phyloP scores from a whole-genome alignment of 2,329 filamentous ascomycete genomes.

The Nemania sp. region DNA sequence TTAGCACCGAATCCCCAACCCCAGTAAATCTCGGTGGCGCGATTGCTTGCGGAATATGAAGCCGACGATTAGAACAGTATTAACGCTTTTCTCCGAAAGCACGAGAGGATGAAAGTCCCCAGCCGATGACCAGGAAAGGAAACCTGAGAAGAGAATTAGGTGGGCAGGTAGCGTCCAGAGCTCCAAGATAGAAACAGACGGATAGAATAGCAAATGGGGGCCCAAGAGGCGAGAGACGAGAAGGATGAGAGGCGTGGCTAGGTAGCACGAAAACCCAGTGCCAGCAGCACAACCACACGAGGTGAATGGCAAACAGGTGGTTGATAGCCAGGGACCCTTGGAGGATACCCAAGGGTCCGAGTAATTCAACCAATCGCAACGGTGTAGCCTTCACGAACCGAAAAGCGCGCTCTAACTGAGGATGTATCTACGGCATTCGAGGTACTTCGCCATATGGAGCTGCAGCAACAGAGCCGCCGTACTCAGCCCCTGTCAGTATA shows the following conservation, averaged over 20 bases:
- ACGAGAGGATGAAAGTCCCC: background rate
- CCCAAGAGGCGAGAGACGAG: constrained; percentile 7
- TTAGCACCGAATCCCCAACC: background rate
- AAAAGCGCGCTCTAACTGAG: constrained; percentile 13
- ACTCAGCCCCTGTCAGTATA: constrained; percentile 17
- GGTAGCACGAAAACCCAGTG: constrained; percentile 23
- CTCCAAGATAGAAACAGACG: constrained; percentile 7
- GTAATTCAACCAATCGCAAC: constrained; percentile 14
- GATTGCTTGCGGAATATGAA: constrained; percentile 20
- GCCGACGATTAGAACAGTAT: constrained; percentile 13
- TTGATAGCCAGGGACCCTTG: constrained; percentile 19
- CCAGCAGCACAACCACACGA: constrained; percentile 21
- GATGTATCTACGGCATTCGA: constrained; percentile 10
- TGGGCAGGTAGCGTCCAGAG: constrained; percentile 2
- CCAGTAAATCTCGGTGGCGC: constrained; percentile 23
- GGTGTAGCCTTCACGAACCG: constrained; percentile 13
- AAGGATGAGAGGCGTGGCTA: constrained; percentile 11
- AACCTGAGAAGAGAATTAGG: background rate
- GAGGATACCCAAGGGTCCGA: background rate
- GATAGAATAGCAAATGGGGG: constrained; percentile 10
- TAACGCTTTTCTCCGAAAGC: constrained; percentile 15
- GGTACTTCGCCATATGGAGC: constrained; percentile 12
- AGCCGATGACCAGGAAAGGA: constrained; percentile 8
- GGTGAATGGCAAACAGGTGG: constrained; percentile 17
- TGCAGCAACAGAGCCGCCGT: background rate